Evolutionary conservation across 2,329 filamentous ascomycete species (phyloP), one percentile per base, ranked within the genome.

Genomic region (Penicillium olsonii): DNA sequence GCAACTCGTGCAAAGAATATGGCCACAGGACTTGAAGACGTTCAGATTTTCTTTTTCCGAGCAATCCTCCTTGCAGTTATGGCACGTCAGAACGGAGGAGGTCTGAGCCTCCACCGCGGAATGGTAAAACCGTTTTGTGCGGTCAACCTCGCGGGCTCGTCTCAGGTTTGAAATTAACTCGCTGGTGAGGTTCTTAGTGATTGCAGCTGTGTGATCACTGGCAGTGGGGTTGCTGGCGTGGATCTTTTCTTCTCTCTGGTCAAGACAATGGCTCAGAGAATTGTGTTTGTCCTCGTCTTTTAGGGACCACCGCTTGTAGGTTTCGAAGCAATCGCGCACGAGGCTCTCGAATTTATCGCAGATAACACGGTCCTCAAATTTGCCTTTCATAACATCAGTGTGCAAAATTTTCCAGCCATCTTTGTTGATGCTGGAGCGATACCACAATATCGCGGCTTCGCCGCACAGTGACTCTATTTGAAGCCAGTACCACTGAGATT

Each of bases 21-120:
- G 81, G 0, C 81, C 81, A 53, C 81, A 84, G 5, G 67, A 67
- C 0, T 72, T 70, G 9, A 81, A 69, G 5, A 83, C 60, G 14
- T 62, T 68, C 10, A 75, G 53, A 4, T 67, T 53, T 5, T 62
- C 59, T 34, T 68, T 59, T n/a, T 55, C 58, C 5, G 66, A 41
- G 7, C 53, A 51, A n/a, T 47, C 50, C 4, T 50, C 47, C 2
- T 63, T 53, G 53, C 75, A 78, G 15, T 46, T 53, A 5, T 29
- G 53, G 55, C 20, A 56, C 38, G 5, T 45, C 34, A 8, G 33
- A 9, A 54, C 42, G 3, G 44, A 37, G 4, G 22, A 9, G 3
- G 44, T 53, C 15, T 66, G 63, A 8, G 68, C 40, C 5, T 26
- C 11, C n/a, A 51, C 56, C 15, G 64, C 44, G 10, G 54, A 50